phyloP scores from a whole-genome alignment of 2,329 filamentous ascomycete genomes.

The Coniella lustricola region DNA sequence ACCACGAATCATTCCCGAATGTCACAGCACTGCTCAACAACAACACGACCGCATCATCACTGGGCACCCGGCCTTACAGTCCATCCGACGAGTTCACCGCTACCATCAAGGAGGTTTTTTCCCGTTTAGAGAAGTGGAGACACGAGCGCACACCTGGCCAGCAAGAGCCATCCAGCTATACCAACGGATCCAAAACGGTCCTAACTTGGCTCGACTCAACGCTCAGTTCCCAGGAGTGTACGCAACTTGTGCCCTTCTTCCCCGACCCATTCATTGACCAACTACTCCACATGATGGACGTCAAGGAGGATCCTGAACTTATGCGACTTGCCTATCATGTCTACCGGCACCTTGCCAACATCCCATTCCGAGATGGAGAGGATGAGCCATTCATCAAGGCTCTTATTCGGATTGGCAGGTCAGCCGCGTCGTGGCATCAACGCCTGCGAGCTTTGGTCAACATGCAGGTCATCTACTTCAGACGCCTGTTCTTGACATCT shows the following conservation, averaged over 20 bases:
- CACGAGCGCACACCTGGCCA: conserved; percentile 77
- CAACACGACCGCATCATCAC: conserved; percentile 73
- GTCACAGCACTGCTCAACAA: conserved; percentile 67
- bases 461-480: conserved; percentile 98
- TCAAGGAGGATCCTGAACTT: conserved; percentile 95
- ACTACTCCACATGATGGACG: conserved; percentile 98
- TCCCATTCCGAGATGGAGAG: conserved; percentile 82
- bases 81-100: conserved; percentile 66
- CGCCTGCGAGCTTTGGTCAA: conserved; percentile 91
- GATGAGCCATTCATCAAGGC: conserved; percentile 77
- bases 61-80: conserved; percentile 78
- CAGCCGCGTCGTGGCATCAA: conserved; percentile 87
- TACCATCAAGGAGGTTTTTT: conserved; percentile 70
- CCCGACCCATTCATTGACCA: conserved; percentile 83
- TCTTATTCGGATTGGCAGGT: conserved; percentile 80
- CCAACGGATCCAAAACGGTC: conserved; percentile 91
- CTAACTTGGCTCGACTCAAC: conserved; percentile 91
- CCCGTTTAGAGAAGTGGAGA: conserved; percentile 78
- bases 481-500: conserved; percentile 81
- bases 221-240: conserved; percentile 87
- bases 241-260: conserved; percentile 84
- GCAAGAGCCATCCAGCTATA: conserved; percentile 90
- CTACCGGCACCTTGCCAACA: conserved; percentile 91
- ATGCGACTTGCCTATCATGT: conserved; percentile 94
- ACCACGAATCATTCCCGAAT: conserved; percentile 87